Base-by-base conservation (phyloP, 805 yeast genomes). In the Candida corydali region DNA sequence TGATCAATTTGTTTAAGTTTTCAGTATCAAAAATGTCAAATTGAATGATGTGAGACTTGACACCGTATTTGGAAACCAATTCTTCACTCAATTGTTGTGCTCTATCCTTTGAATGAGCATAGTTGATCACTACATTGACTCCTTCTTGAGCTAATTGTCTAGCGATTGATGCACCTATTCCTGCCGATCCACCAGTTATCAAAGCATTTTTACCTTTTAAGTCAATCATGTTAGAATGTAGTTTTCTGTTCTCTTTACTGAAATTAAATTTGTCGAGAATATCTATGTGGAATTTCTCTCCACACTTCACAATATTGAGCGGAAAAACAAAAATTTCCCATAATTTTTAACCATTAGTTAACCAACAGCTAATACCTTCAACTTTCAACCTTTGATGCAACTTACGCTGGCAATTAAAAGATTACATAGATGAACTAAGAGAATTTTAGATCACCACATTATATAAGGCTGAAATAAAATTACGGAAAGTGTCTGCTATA, bases 101-200 rank as follows among this genome's bases (percentile, higher is more conserved):
- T 32, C 63, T 43, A 16, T 49, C 55, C 31, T 39, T 32, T 8
- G 63, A 55, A 26, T 50, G 35, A 18, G 55, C 51, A 39, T 60
- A 61, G 42, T 61, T 62, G 35, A 62, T 48, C 24, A 56, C 61
- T 9, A 62, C n/a, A 36, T 55, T 42, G 32, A 50, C 59, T 5
- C 66, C 68, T 36, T 59, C 61, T 2, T 49, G 50, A 2, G 68
- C 68, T 29, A 61, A 57, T 34, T 58, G 57, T 14, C 40, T 46
- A 17, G 60, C 57, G 3, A 58, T 48, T 1, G 48, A 57, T 0
- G 65, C 66, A 3, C 68, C 68, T 16, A 62, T 47, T 2, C 67
- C 68, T 2, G 65, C 40, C 12, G 37, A 26, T 6, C 43, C 43
- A 27, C 43, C 43, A 15, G 43, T 40, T 12, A 62, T 48, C 26